phyloP scores from a whole-genome alignment of 257 asterid genomes.

The Jacaranda copaia region DNA sequence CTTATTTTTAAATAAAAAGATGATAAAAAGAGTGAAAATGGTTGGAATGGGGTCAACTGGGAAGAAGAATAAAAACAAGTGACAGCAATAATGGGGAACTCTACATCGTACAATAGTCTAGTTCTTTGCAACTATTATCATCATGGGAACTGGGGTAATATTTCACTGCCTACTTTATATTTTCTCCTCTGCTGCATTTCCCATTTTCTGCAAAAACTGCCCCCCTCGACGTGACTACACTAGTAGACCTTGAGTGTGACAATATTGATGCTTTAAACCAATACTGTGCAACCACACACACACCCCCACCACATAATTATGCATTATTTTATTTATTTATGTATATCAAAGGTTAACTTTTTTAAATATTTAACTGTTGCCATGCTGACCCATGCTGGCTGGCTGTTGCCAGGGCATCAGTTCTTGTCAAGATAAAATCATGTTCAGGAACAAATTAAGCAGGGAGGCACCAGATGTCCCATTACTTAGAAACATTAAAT shows the following conservation, averaged over 20 bases:
- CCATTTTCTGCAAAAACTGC: conserved; percentile 49
- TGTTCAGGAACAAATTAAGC: no score
- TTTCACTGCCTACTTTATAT: conserved; percentile 28
- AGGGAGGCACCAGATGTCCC: no score
- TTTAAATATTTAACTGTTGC: no score
- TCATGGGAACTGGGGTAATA: conserved; percentile 24
- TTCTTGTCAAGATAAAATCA: no score
- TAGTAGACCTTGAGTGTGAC: conserved; percentile 29
- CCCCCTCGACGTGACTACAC: conserved; percentile 50
- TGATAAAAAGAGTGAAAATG: background rate
- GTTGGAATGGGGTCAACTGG: background rate
- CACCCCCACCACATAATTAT: no score
- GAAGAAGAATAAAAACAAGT: background rate
- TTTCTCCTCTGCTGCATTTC: conserved; percentile 31
- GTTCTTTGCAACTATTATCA: conserved; percentile 40
- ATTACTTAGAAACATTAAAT: no score
- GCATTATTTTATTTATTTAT: no score
- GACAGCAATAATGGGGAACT: background rate
- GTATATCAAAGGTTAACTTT: no score
- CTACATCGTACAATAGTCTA: conserved; percentile 7
- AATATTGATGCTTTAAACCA: conserved; percentile 1
- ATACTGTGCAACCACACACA: background rate
- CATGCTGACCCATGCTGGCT: no score
- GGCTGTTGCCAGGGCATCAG: no score
- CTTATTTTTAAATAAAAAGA: background rate